Evolutionary conservation across 306 rosid species (phyloP).

Genomic region (Quercus parvula): DNA sequence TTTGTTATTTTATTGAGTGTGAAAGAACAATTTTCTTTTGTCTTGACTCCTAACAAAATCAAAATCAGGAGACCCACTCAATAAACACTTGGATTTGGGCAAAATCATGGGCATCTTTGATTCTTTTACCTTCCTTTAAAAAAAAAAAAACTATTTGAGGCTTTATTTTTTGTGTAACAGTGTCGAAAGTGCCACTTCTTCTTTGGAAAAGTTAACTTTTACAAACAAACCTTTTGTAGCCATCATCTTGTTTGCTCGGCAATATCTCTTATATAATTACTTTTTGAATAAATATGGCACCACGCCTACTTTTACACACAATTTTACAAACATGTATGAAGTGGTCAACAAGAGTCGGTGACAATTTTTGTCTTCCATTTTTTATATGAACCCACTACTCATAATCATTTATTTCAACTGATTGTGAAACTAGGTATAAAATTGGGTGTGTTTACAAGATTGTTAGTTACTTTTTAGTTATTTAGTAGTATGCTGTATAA

Average conservation of each 20-base stretch:
- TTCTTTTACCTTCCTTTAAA: not conserved
- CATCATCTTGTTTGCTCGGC: not conserved
- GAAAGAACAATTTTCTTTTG: conserved; percentile 6
- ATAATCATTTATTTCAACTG: no score
- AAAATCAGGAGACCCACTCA: conserved; percentile 39
- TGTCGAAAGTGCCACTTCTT: not conserved
- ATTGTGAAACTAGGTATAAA: no score
- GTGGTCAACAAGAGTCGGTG: no score
- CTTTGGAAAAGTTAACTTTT: conserved; percentile 7
- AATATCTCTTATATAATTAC: not conserved
- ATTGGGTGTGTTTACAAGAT: no score
- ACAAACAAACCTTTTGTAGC: not conserved
- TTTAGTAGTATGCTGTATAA: no score
- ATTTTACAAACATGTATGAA: no score
- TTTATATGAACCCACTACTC: no score
- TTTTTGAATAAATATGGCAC: no score
- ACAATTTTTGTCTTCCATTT: no score
- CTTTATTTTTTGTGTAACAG: not conserved
- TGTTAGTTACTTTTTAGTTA: no score
- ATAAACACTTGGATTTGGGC: conserved; percentile 38
- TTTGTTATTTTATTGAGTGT: no score
- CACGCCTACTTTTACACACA: no score
- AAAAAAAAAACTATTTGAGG: not conserved
- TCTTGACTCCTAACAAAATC: conserved; percentile 32
- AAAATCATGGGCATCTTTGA: conserved; percentile 28